phyloP scores from a whole-genome alignment of 805 yeast species.

The Metschnikowia drakensbergensis region DNA sequence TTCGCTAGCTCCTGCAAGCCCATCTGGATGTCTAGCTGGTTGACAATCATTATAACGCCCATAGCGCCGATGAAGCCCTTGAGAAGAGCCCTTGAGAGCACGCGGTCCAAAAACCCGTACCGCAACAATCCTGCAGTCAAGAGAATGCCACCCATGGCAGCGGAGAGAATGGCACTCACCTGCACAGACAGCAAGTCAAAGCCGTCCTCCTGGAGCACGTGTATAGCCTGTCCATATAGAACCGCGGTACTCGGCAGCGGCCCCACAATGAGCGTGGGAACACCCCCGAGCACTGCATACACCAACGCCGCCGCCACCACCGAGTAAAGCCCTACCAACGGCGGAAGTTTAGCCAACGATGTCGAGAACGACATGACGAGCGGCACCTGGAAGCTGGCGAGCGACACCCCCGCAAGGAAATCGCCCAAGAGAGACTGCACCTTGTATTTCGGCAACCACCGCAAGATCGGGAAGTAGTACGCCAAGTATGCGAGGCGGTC shows the following conservation, averaged over 20 bases:
- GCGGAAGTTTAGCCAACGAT: slow-evolving; percentile 79
- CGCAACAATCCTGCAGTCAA: slow-evolving; percentile 47
- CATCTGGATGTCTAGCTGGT: slow-evolving; percentile 47
- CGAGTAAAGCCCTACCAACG: slow-evolving; percentile 73
- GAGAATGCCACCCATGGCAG: slow-evolving; percentile 19
- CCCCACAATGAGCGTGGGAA: slow-evolving; percentile 86
- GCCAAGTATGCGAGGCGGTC: slow-evolving; percentile 26
- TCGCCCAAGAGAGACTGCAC: slow-evolving; percentile 23
- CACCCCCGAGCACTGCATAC: slow-evolving; percentile 76
- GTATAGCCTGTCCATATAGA: slow-evolving; percentile 75
- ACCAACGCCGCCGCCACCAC: slow-evolving; percentile 75
- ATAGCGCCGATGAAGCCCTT: slow-evolving; percentile 85
- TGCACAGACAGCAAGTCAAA: slow-evolving; percentile 35
- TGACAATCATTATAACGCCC: slow-evolving; percentile 74
- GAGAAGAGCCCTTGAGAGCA: slow-evolving; percentile 69
- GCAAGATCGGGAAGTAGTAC: slow-evolving; percentile 30
- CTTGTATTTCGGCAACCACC: slow-evolving; percentile 30
- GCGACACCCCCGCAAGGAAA: slow-evolving; percentile 29
- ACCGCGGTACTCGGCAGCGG: slow-evolving; percentile 88
- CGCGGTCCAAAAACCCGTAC: slow-evolving; percentile 80
- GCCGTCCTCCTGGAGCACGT: slow-evolving; percentile 26
- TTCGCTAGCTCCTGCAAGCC: slow-evolving; percentile 21
- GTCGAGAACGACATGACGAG: slow-evolving; percentile 74
- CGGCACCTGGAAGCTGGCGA: slow-evolving; percentile 35
- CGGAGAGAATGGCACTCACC: slow-evolving; percentile 19